A percentile compares a stretch with the other conserved stretches of the same genome.
Conservation (phyloP, 2,329 filamentous ascomycete genomes). For the Colletotrichum tropicale region DNA sequence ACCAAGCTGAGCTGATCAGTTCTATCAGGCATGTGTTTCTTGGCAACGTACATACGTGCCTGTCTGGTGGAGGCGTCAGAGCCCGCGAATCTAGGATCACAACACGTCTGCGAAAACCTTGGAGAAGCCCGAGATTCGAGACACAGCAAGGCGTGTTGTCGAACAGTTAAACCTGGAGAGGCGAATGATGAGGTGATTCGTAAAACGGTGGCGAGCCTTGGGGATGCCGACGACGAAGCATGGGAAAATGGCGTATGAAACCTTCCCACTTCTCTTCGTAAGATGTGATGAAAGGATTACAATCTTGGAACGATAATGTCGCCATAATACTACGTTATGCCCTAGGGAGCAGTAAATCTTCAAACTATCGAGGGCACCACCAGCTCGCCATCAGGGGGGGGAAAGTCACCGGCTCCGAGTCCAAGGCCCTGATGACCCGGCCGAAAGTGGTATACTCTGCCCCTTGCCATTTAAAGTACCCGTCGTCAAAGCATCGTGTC, state of each 20-base stretch:
- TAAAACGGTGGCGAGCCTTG: background rate
- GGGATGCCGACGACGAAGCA: background rate
- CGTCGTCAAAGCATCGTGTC: background rate
- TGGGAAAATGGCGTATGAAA: background rate
- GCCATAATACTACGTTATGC: background rate
- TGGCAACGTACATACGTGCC: background rate
- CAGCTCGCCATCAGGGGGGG: background rate
- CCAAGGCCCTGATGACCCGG: background rate
- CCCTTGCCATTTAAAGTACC: background rate
- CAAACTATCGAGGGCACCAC: background rate
- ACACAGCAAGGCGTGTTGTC: background rate
- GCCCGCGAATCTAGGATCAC: background rate
- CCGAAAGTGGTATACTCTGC: background rate
- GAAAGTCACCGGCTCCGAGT: conserved; percentile 4
- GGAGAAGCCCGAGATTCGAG: background rate
- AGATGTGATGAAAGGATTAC: background rate
- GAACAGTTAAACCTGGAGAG: background rate
- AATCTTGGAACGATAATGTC: background rate
- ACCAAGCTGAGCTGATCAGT: background rate
- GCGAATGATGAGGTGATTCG: background rate
- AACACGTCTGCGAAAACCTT: background rate
- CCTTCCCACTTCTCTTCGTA: background rate
- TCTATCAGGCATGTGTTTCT: background rate
- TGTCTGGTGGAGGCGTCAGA: background rate
- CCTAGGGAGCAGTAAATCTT: background rate